Conservation (phyloP, 2,329 filamentous ascomycete genomes). For the Arthrobotrys iridis region DNA sequence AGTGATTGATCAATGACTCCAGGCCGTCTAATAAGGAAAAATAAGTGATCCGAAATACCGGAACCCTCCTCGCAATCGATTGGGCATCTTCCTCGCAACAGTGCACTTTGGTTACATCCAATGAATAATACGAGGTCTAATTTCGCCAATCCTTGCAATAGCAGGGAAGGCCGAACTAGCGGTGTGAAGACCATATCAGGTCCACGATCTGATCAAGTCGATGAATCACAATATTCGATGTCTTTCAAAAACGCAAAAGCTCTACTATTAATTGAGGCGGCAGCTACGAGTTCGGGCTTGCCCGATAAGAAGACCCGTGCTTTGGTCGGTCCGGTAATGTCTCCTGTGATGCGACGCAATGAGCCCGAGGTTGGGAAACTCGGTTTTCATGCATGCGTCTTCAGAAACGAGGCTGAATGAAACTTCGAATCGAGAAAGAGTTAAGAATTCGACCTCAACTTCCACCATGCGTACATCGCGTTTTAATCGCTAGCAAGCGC, state of each 20-base stretch:
- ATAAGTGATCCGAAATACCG: background rate
- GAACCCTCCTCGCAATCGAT: background rate
- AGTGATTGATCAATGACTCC: background rate
- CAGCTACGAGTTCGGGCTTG: too few species aligned
- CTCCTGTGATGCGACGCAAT: too few species aligned
- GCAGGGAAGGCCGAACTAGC: background rate
- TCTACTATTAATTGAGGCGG: too few species aligned
- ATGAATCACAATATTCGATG: background rate
- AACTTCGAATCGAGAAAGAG: too few species aligned
- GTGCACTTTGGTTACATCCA: slow-evolving; percentile 11
- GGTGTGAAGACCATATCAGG: slow-evolving; percentile 5
- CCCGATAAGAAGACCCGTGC: too few species aligned
- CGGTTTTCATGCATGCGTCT: too few species aligned
- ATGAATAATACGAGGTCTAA: slow-evolving; percentile 9
- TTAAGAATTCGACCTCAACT: background rate
- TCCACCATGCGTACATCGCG: slow-evolving; percentile 14
- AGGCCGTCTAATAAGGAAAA: background rate
- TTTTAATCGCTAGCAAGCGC: slow-evolving; percentile 40
- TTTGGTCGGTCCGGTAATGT: too few species aligned
- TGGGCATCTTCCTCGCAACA: background rate
- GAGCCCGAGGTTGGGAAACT: too few species aligned
- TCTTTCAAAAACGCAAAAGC: too few species aligned
- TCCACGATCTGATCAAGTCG: too few species aligned
- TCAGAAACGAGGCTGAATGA: too few species aligned
- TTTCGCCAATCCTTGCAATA: slow-evolving; percentile 13